Conservation (phyloP, 2,329 filamentous ascomycete genomes). For the Hymenoscyphus scutula region DNA sequence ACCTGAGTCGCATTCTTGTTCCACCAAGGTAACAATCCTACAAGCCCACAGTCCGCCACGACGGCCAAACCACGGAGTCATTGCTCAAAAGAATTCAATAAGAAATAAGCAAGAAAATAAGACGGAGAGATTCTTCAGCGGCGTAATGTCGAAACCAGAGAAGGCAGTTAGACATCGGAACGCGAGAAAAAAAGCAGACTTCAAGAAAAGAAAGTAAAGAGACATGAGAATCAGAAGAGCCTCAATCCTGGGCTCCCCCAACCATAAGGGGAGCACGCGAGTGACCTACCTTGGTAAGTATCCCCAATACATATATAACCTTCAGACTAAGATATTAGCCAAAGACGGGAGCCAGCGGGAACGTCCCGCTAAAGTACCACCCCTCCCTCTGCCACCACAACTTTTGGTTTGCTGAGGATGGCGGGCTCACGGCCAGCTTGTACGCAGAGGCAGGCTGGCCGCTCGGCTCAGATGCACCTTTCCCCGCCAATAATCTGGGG, state of each 20-base stretch:
- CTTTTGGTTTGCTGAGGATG: neutral
- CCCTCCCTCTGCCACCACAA: neutral
- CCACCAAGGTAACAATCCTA: neutral
- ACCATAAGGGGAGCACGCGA: too few relatives aligned
- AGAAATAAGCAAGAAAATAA: neutral
- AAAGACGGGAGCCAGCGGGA: constrained; percentile 2
- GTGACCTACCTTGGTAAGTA: neutral
- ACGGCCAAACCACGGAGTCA: neutral
- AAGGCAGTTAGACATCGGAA: neutral
- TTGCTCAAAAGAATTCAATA: neutral
- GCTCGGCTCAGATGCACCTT: neutral
- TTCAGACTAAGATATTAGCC: constrained; percentile 1
- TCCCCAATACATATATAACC: constrained; percentile 3
- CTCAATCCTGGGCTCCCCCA: too few relatives aligned
- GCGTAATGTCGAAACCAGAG: neutral
- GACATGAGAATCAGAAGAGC: too few relatives aligned
- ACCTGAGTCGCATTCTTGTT: neutral
- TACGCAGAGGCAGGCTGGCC: neutral
- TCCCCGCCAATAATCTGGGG: constrained; percentile 1
- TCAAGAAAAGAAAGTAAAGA: neutral
- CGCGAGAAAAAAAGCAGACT: neutral
- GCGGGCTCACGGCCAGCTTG: neutral
- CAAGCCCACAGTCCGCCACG: neutral
- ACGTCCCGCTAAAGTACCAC: neutral
- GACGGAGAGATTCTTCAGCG: too few relatives aligned